Evolutionary conservation across 139 green algal species (phyloP).

Genomic region (Micractinium conductrix): DNA sequence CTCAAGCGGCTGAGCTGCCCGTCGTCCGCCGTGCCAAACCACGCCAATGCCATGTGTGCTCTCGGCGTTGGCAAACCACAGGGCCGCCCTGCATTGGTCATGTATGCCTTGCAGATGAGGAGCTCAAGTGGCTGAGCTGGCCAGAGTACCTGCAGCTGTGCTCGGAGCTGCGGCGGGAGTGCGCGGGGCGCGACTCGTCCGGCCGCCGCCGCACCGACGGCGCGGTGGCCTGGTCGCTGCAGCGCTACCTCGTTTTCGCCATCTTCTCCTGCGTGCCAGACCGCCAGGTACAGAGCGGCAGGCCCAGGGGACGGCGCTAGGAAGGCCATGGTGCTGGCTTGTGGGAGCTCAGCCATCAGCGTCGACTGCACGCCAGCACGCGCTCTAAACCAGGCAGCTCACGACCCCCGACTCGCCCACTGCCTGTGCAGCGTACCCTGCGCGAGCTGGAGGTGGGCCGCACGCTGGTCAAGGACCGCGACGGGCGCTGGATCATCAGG

Average conservation of each 20-base stretch:
- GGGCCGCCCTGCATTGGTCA: background rate
- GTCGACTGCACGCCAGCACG: too few species aligned
- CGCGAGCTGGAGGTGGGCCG: conserved; percentile 72
- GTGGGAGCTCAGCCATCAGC: too few species aligned
- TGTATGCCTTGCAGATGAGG: conserved; percentile 33
- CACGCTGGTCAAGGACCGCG: conserved; percentile 65
- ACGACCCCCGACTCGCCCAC: too few species aligned
- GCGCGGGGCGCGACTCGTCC: conserved; percentile 19
- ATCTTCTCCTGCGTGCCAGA: conserved; percentile 79
- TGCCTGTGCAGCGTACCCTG: conserved; percentile 67
- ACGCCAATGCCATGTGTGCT: too few species aligned
- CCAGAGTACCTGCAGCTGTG: conserved; percentile 63
- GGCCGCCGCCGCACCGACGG: background rate
- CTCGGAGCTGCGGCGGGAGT: conserved; percentile 53
- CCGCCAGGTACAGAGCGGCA: conserved; percentile 25
- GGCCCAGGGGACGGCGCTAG: too few species aligned
- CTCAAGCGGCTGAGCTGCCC: too few species aligned
- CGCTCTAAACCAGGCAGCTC: too few species aligned
- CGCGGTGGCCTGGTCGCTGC: conserved; percentile 44
- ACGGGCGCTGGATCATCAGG: conserved; percentile 60
- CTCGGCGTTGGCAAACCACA: too few species aligned
- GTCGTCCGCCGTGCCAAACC: too few species aligned
- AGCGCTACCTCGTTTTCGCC: conserved; percentile 77
- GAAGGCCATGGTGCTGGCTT: too few species aligned
- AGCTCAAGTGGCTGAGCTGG: conserved; percentile 79